Base-by-base conservation (phyloP, 75 land plant species). In the Adiantum capillusveneris region DNA sequence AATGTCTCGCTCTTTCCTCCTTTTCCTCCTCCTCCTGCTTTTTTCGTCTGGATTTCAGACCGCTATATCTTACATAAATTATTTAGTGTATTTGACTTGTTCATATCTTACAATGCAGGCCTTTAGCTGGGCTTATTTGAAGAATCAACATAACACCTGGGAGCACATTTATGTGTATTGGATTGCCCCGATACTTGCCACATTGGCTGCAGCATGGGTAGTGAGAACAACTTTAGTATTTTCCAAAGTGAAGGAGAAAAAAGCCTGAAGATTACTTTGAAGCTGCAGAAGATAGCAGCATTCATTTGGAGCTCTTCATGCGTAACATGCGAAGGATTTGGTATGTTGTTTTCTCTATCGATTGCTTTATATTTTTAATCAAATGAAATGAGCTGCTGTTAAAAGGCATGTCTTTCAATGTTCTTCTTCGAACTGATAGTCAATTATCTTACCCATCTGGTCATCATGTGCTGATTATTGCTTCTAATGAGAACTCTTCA, bases 101-200 rank as follows among this genome's bases (percentile, higher is more conserved):
- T n/a, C n/a, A n/a, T n/a, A n/a, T n/a, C n/a, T n/a, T n/a, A n/a
- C n/a, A 27, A 24, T 53, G 55, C 70, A 90, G 96, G 91, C 82
- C 16, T 79, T 87, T 70, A 93, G 84, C 21, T 91, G 97, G 97
- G 93, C 97, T 1, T 91, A 66, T 63, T 79, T 85, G 52, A 72
- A 67, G 28, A 80, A 84, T 13, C 76, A 87, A 53, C 86, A 84
- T 63, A 65, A 71, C 43, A 70, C 84, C 25, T 75, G 76, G 75
- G 88, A 84, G 63, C 93, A 87, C 72, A 57, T 87, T 26, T 62
- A 75, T 64, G 97, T 91, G 19, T 91, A 87, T 53, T 91, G 93
- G 97, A 57, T 80, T 19, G 86, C 93, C 0, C 97, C 97, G 22
- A 53, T 91, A 19, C 67, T 77, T 55, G 97, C 83, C 39, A 78